Base-by-base conservation (phyloP, 345 rosid species). In the Eucalyptus decipiens region DNA sequence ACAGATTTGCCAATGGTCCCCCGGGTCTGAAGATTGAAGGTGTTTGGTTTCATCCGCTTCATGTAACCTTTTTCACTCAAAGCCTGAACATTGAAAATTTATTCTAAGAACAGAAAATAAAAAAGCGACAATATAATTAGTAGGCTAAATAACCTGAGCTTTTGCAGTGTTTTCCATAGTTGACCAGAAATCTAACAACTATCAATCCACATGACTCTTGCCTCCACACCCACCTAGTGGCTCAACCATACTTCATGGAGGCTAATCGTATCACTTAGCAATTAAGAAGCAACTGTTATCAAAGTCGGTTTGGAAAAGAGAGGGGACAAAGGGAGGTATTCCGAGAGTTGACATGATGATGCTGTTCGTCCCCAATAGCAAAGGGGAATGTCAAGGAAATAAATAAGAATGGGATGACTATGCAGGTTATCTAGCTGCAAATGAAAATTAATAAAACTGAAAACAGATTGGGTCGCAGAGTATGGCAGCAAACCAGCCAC, bases 1-100 rank as follows among this genome's bases (percentile, higher is more conserved):
- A 97, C 98, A 92, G 99, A 97, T 95, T 97, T 97, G 81, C 99
- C 99, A 88, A 97, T 92, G 86, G 99, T 97, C 85, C 98, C 99
- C 88, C 99, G 99, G 91, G 93, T 91, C 92, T 97, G 99, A 90
- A 97, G 98, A 94, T 95, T 97, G 90, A 97, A 97, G 81, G 98
- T 96, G 91, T 93, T 91, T 11, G 99, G 93, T 90, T 95, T 96
- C 98, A 97, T 97, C 91, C 99, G 95, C 93, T 97, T 97, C 88
- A 97, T 93, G 93, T 97, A 97, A 80, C 99, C 99, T 90, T 97
- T 97, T 92, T 97, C 99, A 90, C 99, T 97, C 87, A 97, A 45
- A 37, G 98, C 98, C 99, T 97, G 93, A 90, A 88, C 85, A 72
- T 21, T 86, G 21, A 28, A 43, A 42, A 87, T 58, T n/a, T n/a